Conservation (phyloP, 1,139 yeast genomes). For the Eremothecium gossypii region DNA sequence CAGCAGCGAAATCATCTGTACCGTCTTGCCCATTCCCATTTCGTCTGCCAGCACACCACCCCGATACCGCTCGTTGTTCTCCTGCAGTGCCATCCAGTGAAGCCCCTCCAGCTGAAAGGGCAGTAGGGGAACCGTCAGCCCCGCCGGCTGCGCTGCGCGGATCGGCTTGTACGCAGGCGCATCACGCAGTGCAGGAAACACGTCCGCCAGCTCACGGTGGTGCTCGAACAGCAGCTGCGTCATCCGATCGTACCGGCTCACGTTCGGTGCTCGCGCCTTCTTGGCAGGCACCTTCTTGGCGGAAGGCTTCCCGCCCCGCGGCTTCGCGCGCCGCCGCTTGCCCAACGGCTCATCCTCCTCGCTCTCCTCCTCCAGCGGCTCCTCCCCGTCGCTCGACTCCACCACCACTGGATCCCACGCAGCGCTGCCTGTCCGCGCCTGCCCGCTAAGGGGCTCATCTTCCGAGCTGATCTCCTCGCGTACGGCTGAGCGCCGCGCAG, state of each 20-base stretch:
- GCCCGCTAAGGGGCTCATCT: not conserved
- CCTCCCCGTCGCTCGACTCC: not conserved
- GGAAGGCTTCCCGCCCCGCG: slow-evolving; percentile 1
- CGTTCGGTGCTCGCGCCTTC: slow-evolving; percentile 43
- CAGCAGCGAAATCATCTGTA: slow-evolving; percentile 83
- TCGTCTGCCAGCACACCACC: slow-evolving; percentile 98
- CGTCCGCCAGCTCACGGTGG: slow-evolving; percentile 69
- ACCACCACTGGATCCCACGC: not conserved
- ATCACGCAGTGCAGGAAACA: slow-evolving; percentile 55
- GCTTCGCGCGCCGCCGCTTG: slow-evolving; percentile 3
- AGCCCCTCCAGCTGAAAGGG: slow-evolving; percentile 94
- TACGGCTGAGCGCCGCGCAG: no score
- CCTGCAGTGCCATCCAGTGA: slow-evolving; percentile 80
- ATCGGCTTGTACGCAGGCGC: slow-evolving; percentile 43
- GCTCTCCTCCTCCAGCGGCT: not conserved
- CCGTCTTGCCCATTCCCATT: slow-evolving; percentile 99
- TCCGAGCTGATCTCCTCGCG: not conserved
- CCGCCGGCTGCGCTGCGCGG: slow-evolving; percentile 68
- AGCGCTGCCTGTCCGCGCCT: not conserved
- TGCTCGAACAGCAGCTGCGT: slow-evolving; percentile 57
- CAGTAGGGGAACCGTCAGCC: slow-evolving; percentile 60
- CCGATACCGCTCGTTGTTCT: slow-evolving; percentile 53
- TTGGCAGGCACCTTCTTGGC: slow-evolving; percentile 16
- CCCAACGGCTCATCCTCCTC: slow-evolving; percentile 6
- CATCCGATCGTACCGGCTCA: slow-evolving; percentile 58